phyloP scores from a whole-genome alignment of 2,329 filamentous ascomycete species.

The Beauveria scarabaeidicola region DNA sequence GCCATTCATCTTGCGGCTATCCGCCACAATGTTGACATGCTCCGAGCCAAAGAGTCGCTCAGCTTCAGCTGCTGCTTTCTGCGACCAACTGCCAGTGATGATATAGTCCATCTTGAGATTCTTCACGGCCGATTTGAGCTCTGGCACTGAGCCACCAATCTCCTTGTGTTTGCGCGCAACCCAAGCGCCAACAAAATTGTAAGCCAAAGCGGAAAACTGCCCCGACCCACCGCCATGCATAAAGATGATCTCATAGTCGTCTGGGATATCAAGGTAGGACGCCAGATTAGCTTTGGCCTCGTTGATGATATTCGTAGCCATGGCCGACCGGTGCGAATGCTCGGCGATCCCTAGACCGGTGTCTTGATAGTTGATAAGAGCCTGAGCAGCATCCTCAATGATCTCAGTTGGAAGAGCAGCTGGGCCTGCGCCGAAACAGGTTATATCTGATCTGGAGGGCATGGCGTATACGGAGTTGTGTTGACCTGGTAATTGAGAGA shows the following conservation, averaged over 20 bases:
- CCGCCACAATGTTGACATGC: conserved; percentile 70
- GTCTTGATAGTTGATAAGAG: conserved; percentile 72
- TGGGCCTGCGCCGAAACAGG: conserved; percentile 86
- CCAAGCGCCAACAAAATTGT: conserved; percentile 80
- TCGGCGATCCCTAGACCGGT: conserved; percentile 76
- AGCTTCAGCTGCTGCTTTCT: conserved; percentile 82
- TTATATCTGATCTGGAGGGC: conserved; percentile 65
- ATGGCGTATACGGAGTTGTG: too few species aligned
- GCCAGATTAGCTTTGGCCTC: conserved; percentile 67
- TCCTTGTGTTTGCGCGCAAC: conserved; percentile 61
- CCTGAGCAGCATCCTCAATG: conserved; percentile 65
- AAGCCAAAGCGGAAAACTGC: conserved; percentile 74
- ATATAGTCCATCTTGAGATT: conserved; percentile 84
- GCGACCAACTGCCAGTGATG: conserved; percentile 79
- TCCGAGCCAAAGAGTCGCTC: conserved; percentile 68
- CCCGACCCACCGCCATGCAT: conserved; percentile 82
- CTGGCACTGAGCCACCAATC: conserved; percentile 47
- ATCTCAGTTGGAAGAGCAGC: conserved; percentile 74
- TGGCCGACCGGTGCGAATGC: conserved; percentile 76
- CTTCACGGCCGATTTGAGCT: conserved; percentile 57
- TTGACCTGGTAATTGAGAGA: too few species aligned
- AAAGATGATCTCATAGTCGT: conserved; percentile 80
- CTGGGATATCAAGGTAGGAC: conserved; percentile 69
- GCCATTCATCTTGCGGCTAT: conserved; percentile 51
- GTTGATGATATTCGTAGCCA: conserved; percentile 71